phyloP scores from a whole-genome alignment of 2,329 filamentous ascomycete genomes.

The Zasmidium angulare region DNA sequence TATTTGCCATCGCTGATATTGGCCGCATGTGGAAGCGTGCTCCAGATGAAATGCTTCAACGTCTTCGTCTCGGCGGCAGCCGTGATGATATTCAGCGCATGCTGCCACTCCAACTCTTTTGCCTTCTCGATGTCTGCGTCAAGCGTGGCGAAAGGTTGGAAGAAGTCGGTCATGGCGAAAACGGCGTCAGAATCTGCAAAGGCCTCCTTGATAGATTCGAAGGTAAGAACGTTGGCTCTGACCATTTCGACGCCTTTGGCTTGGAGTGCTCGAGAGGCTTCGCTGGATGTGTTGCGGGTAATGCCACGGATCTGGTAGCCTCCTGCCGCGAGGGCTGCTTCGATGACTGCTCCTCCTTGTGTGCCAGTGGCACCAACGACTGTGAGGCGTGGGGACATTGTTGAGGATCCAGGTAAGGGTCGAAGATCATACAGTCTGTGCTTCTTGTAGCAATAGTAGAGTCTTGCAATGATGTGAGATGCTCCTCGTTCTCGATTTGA shows the following conservation, averaged over 20 bases:
- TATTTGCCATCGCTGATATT: constrained; percentile 41
- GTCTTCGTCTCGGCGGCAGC: constrained; percentile 42
- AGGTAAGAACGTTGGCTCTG: constrained; percentile 36
- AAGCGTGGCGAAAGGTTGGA: constrained; percentile 2
- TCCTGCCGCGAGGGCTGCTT: neutral
- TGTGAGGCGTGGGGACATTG: neutral
- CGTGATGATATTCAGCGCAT: constrained; percentile 58
- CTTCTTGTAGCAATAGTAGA: neutral
- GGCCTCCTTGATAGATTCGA: constrained; percentile 33
- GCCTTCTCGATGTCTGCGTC: constrained; percentile 24
- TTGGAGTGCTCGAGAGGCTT: constrained; percentile 35
- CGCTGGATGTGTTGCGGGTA: constrained; percentile 45
- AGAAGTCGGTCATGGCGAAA: constrained; percentile 34
- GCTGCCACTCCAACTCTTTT: constrained; percentile 47
- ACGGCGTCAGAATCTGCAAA: constrained; percentile 41
- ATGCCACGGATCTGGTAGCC: constrained; percentile 36
- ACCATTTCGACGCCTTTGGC: constrained; percentile 41
- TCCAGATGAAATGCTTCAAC: constrained; percentile 42
- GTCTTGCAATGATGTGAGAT: neutral
- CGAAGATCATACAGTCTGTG: neutral
- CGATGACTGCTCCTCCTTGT: neutral
- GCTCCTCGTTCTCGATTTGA: neutral
- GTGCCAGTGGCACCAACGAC: neutral
- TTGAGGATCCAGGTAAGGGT: neutral
- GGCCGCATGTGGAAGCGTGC: constrained; percentile 34